These are phyloP conservation scores for Globisporangium barbulae DNA, from an alignment of 352 stramenopile species.

Conservation along the genomic window DNA sequence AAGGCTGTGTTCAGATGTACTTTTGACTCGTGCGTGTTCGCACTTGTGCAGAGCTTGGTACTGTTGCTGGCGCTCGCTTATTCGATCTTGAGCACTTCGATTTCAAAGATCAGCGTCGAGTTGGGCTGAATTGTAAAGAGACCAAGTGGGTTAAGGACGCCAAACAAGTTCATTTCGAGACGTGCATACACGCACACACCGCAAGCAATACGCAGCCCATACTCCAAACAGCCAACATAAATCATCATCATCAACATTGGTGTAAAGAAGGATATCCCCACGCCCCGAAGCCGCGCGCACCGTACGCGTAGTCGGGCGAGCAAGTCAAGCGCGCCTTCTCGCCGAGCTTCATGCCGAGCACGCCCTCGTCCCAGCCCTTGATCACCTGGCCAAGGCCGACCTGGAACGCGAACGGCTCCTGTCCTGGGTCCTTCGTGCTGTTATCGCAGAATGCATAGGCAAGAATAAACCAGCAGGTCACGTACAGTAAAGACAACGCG, in stretches of 20 bases:
- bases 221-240: background rate
- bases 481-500: no score
- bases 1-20: background rate
- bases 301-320: constrained; percentile 95
- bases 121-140: constrained; percentile 89
- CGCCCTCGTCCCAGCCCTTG: constrained; percentile 94
- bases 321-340: constrained; percentile 91
- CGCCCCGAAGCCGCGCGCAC: constrained; percentile 86
- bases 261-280: constrained; percentile 88
- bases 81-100: constrained; percentile 86
- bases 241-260: background rate
- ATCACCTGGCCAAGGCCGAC: constrained; percentile 94
- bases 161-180: constrained; percentile 2
- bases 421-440: constrained; percentile 92
- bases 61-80: constrained; percentile 22
- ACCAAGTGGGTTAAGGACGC: constrained; percentile 33
- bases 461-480: no score
- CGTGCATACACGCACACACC: constrained; percentile 12
- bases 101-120: constrained; percentile 90
- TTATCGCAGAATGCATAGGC: background rate
- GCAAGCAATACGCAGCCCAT: background rate
- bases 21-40: background rate
- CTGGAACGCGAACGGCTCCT: constrained; percentile 92
- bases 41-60: background rate
- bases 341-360: constrained; percentile 83